These are phyloP conservation scores for Lactifluus echinatus DNA, from an alignment of 768 basidiomycete species.

Conservation along the genomic window DNA sequence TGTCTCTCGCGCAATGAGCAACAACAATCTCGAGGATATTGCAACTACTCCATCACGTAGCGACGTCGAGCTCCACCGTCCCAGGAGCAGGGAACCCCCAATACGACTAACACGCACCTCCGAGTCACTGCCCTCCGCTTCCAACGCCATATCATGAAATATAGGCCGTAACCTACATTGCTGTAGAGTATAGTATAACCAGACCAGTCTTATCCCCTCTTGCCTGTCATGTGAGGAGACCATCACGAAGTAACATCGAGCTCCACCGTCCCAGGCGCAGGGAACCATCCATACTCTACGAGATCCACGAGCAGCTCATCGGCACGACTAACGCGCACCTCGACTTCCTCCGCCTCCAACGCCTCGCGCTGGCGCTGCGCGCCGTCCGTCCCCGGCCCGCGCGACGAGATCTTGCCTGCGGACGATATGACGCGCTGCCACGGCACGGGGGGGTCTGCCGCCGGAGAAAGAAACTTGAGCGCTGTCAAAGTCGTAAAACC, in stretches of 20 bases:
- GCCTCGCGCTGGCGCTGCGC: slow-evolving; percentile 66
- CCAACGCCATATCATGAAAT: too few species aligned
- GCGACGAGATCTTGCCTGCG: slow-evolving; percentile 66
- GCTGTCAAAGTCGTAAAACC: slow-evolving; percentile 45
- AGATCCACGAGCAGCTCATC: slow-evolving; percentile 56
- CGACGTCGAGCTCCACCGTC: background rate
- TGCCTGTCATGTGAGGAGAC: too few species aligned
- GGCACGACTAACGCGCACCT: slow-evolving; percentile 48
- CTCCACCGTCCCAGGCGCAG: slow-evolving; percentile 22
- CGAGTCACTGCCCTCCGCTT: too few species aligned
- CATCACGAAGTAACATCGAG: slow-evolving; percentile 23
- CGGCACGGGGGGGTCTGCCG: slow-evolving; percentile 57
- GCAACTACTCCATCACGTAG: background rate
- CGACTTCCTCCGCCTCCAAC: slow-evolving; percentile 75
- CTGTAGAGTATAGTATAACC: too few species aligned
- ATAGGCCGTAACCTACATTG: too few species aligned
- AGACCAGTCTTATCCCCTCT: too few species aligned
- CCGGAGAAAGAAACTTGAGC: slow-evolving; percentile 62
- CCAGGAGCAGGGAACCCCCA: slow-evolving; percentile 54
- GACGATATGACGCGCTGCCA: slow-evolving; percentile 76
- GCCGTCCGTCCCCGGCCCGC: slow-evolving; percentile 76
- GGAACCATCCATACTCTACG: slow-evolving; percentile 60
- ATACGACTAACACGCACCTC: too few species aligned
- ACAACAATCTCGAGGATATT: background rate
- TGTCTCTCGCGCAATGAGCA: background rate